phyloP scores from a whole-genome alignment of 805 yeast species.

The Diddensiella santjacobensis region DNA sequence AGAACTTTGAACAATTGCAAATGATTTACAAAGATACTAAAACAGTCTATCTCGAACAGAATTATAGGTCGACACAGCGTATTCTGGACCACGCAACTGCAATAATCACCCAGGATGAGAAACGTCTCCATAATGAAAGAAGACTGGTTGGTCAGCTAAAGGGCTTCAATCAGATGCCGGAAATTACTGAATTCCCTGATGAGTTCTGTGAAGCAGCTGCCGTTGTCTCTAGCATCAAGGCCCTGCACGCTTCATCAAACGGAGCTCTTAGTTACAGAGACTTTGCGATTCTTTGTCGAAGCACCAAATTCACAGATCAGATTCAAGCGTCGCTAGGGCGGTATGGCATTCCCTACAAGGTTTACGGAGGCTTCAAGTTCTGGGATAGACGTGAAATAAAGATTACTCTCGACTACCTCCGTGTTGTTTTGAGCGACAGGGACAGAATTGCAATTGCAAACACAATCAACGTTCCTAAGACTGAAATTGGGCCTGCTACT shows the following conservation, averaged over 20 bases:
- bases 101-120: constrained; percentile 57
- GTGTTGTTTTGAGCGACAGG: constrained; percentile 53
- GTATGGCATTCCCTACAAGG: constrained; percentile 56
- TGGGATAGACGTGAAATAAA: constrained; percentile 75
- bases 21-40: constrained; percentile 34
- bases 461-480: constrained; percentile 54
- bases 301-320: constrained; percentile 55
- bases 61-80: constrained; percentile 74
- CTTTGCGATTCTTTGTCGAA: constrained; percentile 67
- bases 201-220: constrained; percentile 54
- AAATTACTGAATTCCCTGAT: constrained; percentile 37
- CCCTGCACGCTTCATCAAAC: constrained; percentile 43
- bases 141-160: constrained; percentile 4
- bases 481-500: constrained; percentile 64
- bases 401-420: constrained; percentile 57
- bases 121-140: constrained; percentile 22
- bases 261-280: constrained; percentile 50
- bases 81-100: constrained; percentile 63
- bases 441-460: constrained; percentile 61
- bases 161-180: constrained; percentile 24
- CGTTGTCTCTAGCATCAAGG: constrained; percentile 53
- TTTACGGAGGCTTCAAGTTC: constrained; percentile 71
- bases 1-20: constrained; percentile 58
- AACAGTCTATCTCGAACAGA: constrained; percentile 52
- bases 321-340: constrained; percentile 62